These are phyloP conservation scores for Picea glauca DNA, from an alignment of 75 land plant genomes.

Conservation along the genomic window DNA sequence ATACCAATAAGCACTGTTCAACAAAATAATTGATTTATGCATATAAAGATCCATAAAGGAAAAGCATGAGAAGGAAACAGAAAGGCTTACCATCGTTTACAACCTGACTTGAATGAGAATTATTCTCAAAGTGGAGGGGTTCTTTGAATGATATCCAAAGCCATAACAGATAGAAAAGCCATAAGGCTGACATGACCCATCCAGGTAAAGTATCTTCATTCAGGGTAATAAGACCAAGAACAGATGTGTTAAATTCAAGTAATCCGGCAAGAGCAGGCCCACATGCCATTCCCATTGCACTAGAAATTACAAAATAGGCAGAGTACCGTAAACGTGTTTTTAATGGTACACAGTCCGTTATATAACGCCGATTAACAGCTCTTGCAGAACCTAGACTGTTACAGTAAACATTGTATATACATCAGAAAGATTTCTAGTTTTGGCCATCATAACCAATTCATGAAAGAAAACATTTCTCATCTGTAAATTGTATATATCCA, in stretches of 20 bases:
- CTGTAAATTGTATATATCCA: not conserved
- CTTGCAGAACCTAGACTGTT: no score
- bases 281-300: no score
- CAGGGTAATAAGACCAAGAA: conserved; percentile 43
- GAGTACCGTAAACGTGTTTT: no score
- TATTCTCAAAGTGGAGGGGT: conserved; percentile 10
- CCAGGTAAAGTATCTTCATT: conserved; percentile 69
- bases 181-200: conserved; percentile 59
- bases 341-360: no score
- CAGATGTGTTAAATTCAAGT: no score
- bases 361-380: no score
- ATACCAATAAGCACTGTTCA: no score
- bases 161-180: conserved; percentile 58
- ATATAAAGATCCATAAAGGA: no score
- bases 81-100: conserved; percentile 15
- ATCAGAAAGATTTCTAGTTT: not conserved
- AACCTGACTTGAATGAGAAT: conserved; percentile 10
- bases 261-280: no score
- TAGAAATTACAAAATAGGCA: no score
- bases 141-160: no score
- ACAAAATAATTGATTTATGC: no score
- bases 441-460: not conserved
- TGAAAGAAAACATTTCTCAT: not conserved
- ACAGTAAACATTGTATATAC: not conserved
- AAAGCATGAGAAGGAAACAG: not conserved